A percentile compares a stretch with the other conserved stretches of the same genome.
Evolutionary conservation across 1,139 yeast species (phyloP).

Genomic region (Debaryomycetaceae sp.): DNA sequence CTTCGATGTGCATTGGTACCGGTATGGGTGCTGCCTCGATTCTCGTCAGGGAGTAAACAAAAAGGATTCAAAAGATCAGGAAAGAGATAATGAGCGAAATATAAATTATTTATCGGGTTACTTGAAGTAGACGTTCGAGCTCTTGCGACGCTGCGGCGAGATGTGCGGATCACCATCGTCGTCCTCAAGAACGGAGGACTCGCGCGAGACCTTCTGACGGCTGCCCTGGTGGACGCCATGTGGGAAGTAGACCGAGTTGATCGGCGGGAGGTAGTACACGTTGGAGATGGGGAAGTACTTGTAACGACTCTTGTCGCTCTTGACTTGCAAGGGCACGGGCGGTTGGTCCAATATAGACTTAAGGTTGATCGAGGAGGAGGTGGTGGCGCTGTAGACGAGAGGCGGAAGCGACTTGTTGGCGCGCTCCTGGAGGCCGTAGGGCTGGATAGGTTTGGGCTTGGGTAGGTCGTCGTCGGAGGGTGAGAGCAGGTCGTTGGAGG

Average conservation of each 20-base stretch:
- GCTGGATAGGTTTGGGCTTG: slow-evolving; percentile 9
- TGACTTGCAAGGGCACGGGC: slow-evolving; percentile 9
- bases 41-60: slow-evolving; percentile 59
- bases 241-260: slow-evolving; percentile 57
- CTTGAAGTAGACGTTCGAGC: slow-evolving; percentile 30
- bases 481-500: slow-evolving; percentile 1
- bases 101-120: slow-evolving; percentile 10
- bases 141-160: slow-evolving; percentile 18
- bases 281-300: slow-evolving; percentile 55
- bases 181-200: slow-evolving; percentile 9
- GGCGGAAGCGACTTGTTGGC: slow-evolving; percentile 11
- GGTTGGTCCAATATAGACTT: slow-evolving; percentile 11
- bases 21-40: slow-evolving; percentile 98
- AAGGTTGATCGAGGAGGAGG: slow-evolving; percentile 12
- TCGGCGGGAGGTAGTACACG: slow-evolving; percentile 56
- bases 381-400: slow-evolving; percentile 11
- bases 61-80: not conserved
- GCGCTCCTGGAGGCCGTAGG: slow-evolving; percentile 8
- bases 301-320: slow-evolving; percentile 25
- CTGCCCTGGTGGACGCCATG: slow-evolving; percentile 50
- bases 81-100: slow-evolving; percentile 1
- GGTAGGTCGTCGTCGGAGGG: slow-evolving; percentile 1
- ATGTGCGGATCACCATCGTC: slow-evolving; percentile 10
- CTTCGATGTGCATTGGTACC: slow-evolving; percentile 96
- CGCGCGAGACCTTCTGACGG: slow-evolving; percentile 10